Percentiles rank a stretch among this genome's conserved stretches.
Conservation (phyloP, 768 basidiomycete genomes). For the Gloeostereum incarnatum region DNA sequence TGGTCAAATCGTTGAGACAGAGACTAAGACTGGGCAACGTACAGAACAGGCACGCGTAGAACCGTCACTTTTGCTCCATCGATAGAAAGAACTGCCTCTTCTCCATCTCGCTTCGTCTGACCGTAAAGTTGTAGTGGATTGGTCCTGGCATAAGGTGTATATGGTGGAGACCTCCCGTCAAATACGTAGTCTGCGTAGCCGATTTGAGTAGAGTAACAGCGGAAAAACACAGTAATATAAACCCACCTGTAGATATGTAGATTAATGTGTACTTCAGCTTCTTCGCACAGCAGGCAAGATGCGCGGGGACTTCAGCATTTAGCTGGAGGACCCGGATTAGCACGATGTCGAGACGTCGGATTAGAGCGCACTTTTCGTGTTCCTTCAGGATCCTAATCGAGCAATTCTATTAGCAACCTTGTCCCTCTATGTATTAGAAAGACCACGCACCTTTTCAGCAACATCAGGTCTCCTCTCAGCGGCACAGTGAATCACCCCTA, state of each 20-base stretch:
- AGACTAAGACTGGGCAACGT: constrained; percentile 15
- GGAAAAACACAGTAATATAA: constrained; percentile 1
- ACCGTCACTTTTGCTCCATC: constrained; percentile 52
- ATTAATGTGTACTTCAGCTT: constrained; percentile 60
- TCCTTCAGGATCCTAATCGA: constrained; percentile 53
- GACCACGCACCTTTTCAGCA: constrained; percentile 66
- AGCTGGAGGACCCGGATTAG: constrained; percentile 36
- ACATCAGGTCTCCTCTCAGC: constrained; percentile 92
- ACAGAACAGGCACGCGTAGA: constrained; percentile 90
- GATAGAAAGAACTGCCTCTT: constrained; percentile 61
- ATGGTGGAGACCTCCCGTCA: constrained; percentile 88
- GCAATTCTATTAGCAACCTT: constrained; percentile 1
- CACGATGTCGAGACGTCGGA: background rate
- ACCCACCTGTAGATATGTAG: constrained; percentile 83
- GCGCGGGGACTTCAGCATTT: constrained; percentile 68
- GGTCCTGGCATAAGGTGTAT: constrained; percentile 59
- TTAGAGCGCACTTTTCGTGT: constrained; percentile 42
- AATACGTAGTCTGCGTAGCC: constrained; percentile 78
- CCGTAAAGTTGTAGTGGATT: constrained; percentile 91
- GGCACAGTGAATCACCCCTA: constrained; percentile 91
- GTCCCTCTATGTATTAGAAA: background rate
- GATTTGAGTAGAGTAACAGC: constrained; percentile 1
- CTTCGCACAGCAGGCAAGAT: constrained; percentile 60
- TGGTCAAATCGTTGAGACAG: background rate
- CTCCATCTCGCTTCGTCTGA: constrained; percentile 78